phyloP scores from a whole-genome alignment of 768 basidiomycete species.

The Leccinum longicurvipes region DNA sequence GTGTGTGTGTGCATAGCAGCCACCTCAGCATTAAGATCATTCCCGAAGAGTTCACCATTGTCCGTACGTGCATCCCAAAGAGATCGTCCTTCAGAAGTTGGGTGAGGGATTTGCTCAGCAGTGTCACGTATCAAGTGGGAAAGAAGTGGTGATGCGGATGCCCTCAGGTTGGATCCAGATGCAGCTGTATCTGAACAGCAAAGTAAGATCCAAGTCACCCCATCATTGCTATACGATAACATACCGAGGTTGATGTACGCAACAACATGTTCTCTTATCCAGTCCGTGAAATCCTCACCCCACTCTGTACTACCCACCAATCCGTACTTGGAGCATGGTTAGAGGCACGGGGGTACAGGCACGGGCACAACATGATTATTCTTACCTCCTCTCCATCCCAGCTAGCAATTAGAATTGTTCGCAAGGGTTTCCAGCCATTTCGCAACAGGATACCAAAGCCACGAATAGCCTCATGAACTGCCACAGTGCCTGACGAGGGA shows the following conservation, averaged over 20 bases:
- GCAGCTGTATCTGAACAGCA: slow-evolving; percentile 48
- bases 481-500: slow-evolving; percentile 55
- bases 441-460: slow-evolving; percentile 50
- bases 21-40: slow-evolving; percentile 30
- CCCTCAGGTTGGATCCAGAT: slow-evolving; percentile 47
- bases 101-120: slow-evolving; percentile 73
- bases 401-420: slow-evolving; percentile 72
- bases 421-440: slow-evolving; percentile 64
- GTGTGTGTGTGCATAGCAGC: slow-evolving; percentile 24
- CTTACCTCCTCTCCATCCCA: slow-evolving; percentile 77
- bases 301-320: slow-evolving; percentile 89
- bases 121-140: slow-evolving; percentile 67
- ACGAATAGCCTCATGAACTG: slow-evolving; percentile 52
- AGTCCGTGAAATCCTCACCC: slow-evolving; percentile 87
- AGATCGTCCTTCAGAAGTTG: slow-evolving; percentile 56
- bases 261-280: slow-evolving; percentile 78
- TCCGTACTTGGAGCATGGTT: slow-evolving; percentile 44
- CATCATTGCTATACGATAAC: slow-evolving; percentile 30
- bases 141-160: slow-evolving; percentile 76
- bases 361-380: neutral
- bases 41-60: slow-evolving; percentile 38
- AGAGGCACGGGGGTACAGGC: neutral
- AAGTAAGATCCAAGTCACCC: slow-evolving; percentile 25
- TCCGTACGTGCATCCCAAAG: slow-evolving; percentile 80
- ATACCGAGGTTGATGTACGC: slow-evolving; percentile 82